Conservation (phyloP, 495 filamentous ascomycete species). For the Neurospora terricola region DNA sequence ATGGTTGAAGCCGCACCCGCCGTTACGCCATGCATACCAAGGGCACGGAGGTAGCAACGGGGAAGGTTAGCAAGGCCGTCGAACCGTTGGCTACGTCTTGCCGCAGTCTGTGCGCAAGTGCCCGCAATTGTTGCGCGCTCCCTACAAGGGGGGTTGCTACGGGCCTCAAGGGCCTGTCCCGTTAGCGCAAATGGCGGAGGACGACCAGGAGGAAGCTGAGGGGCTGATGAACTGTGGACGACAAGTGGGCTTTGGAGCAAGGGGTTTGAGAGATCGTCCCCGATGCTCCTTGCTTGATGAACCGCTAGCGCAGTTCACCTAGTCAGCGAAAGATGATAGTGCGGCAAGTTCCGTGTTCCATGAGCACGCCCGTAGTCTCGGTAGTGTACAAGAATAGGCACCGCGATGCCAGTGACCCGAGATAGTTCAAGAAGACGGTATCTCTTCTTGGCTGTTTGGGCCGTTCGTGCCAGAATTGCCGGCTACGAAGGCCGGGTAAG, state of each 20-base stretch:
- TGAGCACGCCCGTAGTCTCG: not conserved
- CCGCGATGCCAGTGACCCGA: not conserved
- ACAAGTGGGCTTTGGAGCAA: not conserved
- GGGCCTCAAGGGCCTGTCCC: not conserved
- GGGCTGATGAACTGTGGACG: not conserved
- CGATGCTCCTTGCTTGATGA: not conserved
- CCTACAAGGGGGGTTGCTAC: not conserved
- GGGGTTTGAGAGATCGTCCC: not conserved
- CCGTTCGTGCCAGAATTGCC: not conserved
- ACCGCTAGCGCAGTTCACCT: not conserved
- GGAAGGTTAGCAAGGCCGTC: not conserved
- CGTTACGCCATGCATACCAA: conserved; percentile 4
- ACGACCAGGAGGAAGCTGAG: not conserved
- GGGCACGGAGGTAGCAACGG: not conserved
- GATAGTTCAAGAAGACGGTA: not conserved
- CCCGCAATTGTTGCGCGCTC: conserved; percentile 8
- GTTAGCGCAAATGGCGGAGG: not conserved
- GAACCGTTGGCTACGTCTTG: not conserved
- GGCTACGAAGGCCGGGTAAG: not conserved
- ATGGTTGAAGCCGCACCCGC: conserved; percentile 5
- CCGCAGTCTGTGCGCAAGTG: not conserved
- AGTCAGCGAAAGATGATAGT: not conserved
- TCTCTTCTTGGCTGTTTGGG: not conserved
- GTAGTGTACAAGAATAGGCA: not conserved
- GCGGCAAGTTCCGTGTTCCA: not conserved